Conservation (phyloP, 768 basidiomycete genomes). For the Suillus ampliporus region DNA sequence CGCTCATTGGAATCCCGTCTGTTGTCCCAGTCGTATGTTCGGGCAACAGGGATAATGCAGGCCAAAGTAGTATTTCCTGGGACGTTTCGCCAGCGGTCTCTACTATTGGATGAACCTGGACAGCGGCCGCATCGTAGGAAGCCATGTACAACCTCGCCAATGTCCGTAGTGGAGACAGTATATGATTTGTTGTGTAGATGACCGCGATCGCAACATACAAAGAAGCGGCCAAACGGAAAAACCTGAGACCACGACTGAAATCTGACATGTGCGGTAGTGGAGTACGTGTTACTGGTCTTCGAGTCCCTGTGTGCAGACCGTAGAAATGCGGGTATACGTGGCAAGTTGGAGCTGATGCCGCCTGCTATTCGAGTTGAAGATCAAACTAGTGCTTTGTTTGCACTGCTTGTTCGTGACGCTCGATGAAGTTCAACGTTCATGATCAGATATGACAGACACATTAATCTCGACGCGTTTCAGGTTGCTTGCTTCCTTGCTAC, state of each 20-base stretch:
- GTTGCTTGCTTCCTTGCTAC: constrained; percentile 30
- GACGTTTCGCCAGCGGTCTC: constrained; percentile 9
- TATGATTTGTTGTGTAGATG: constrained; percentile 36
- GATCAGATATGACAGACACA: neutral
- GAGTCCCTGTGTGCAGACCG: constrained; percentile 17
- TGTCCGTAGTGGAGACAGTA: constrained; percentile 19
- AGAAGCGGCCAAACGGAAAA: constrained; percentile 11
- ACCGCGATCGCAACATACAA: constrained; percentile 36
- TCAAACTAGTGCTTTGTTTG: no score
- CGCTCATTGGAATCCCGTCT: constrained; percentile 36
- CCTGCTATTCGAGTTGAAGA: no score
- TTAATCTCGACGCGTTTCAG: constrained; percentile 20
- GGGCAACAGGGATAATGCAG: constrained; percentile 6
- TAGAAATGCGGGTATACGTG: no score
- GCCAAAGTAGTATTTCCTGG: constrained; percentile 31
- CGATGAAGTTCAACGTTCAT: neutral
- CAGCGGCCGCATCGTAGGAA: constrained; percentile 1
- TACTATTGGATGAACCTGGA: constrained; percentile 4
- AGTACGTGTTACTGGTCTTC: constrained; percentile 9
- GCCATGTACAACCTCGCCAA: neutral
- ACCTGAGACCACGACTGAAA: constrained; percentile 2
- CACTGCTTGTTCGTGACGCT: no score
- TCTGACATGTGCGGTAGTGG: neutral
- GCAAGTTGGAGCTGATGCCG: no score
- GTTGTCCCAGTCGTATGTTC: constrained; percentile 4